These are phyloP conservation scores for Medicago lupulina DNA, from an alignment of 306 rosid species.

Conservation along the genomic window DNA sequence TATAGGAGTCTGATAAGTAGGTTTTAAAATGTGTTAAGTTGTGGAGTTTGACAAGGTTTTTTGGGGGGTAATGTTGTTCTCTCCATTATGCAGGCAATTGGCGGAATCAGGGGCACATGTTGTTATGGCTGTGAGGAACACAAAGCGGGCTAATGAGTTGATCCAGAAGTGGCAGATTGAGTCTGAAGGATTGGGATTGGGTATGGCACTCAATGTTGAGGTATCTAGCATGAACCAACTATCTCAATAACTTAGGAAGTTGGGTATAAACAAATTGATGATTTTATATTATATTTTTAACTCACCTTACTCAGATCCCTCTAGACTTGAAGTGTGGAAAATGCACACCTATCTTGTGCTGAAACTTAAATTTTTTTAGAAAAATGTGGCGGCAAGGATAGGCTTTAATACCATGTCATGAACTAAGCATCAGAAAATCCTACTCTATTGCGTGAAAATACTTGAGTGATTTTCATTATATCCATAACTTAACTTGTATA, in stretches of 20 bases:
- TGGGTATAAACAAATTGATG: not conserved
- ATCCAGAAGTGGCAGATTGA: conserved; percentile 91
- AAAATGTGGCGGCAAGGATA: not conserved
- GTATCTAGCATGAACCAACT: conserved; percentile 44
- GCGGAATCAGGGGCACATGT: conserved; percentile 97
- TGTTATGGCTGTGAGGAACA: conserved; percentile 98
- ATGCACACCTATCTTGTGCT: not conserved
- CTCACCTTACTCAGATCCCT: not conserved
- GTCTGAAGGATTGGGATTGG: conserved; percentile 75
- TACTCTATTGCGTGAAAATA: not conserved
- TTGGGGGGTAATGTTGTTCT: not conserved
- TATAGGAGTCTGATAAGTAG: not conserved
- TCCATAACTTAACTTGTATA: too few species aligned
- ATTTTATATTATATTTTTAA: not conserved
- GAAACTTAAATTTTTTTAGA: not conserved
- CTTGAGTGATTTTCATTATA: not conserved
- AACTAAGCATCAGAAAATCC: not conserved
- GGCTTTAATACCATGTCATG: not conserved
- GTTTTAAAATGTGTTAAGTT: conserved; percentile 1
- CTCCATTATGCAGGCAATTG: conserved; percentile 73
- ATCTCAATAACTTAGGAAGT: not conserved
- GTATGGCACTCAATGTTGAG: conserved; percentile 94
- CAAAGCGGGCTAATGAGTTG: conserved; percentile 76
- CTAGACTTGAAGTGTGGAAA: not conserved
- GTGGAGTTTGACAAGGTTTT: not conserved